Evolutionary conservation across 768 basidiomycete genomes (phyloP).

Genomic region (Strobilomyces echinocephalus): DNA sequence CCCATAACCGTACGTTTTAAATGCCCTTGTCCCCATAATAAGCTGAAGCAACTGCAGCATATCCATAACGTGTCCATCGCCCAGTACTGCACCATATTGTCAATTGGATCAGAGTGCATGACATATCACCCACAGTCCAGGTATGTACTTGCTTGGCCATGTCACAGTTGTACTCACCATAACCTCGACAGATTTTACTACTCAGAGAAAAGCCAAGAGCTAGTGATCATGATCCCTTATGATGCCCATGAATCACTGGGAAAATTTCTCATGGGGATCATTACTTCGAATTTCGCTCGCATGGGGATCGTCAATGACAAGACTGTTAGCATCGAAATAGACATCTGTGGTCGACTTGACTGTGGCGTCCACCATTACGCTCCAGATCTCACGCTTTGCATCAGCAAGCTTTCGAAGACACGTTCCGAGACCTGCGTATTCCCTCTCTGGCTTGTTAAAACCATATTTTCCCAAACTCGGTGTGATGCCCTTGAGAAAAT

Average conservation of each 20-base stretch:
- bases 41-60: not conserved
- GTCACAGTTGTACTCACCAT: not conserved
- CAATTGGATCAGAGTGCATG: not conserved
- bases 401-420: not conserved
- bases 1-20: not conserved
- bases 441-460: not conserved
- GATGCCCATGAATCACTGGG: not conserved
- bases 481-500: not conserved
- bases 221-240: not conserved
- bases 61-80: not conserved
- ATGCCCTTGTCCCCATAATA: not conserved
- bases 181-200: not conserved
- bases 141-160: not conserved
- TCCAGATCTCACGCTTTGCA: not conserved
- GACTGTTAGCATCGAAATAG: not conserved
- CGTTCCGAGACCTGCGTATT: not conserved
- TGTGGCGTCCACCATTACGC: not conserved
- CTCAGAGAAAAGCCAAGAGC: not conserved
- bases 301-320: not conserved
- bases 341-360: not conserved
- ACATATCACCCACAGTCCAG: not conserved
- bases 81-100: not conserved
- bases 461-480: not conserved
- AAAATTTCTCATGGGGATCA: not conserved
- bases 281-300: not conserved